Percentiles rank a stretch among this genome's conserved stretches.
phyloP scores from a whole-genome alignment of 257 asterid genomes.

The Nicotiana noctiflora region DNA sequence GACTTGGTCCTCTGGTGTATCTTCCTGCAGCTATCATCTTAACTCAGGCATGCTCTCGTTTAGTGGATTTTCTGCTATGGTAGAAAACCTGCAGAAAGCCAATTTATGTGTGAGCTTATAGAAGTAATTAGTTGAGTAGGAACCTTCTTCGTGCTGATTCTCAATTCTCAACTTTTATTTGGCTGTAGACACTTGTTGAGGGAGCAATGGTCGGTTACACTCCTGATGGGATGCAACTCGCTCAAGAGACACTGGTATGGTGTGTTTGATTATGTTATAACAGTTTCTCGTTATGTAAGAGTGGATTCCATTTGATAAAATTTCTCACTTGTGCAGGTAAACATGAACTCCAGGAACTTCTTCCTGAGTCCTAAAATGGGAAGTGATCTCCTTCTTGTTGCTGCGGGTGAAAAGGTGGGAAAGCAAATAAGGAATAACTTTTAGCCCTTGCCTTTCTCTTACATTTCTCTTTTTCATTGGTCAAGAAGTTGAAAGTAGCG shows the following conservation, averaged over 20 bases:
- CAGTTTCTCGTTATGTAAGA: not conserved
- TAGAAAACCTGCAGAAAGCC: not conserved
- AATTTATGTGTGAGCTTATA: not conserved
- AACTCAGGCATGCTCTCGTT: not conserved
- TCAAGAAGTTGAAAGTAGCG: too few species aligned
- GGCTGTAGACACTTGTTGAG: constrained; percentile 61
- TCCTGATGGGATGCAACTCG: constrained; percentile 82
- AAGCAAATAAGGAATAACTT: not conserved
- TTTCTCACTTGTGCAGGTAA: constrained; percentile 32
- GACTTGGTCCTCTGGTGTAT: not conserved
- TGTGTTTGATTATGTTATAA: constrained; percentile 2
- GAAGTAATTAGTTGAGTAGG: not conserved
- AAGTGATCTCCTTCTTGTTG: constrained; percentile 65
- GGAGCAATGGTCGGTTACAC: constrained; percentile 92
- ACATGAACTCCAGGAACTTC: constrained; percentile 46
- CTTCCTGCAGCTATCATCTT: not conserved
- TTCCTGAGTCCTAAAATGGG: constrained; percentile 42
- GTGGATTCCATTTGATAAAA: not conserved
- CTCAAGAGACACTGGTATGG: constrained; percentile 79
- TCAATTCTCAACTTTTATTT: constrained; percentile 6
- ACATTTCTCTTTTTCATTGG: not conserved
- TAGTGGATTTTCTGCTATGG: not conserved
- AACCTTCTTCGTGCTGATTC: not conserved
- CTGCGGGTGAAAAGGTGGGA: constrained; percentile 87
- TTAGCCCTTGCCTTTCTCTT: not conserved